Evolutionary conservation across 2,329 filamentous ascomycete species (phyloP).

Genomic region (Hymenoscyphus scutula): DNA sequence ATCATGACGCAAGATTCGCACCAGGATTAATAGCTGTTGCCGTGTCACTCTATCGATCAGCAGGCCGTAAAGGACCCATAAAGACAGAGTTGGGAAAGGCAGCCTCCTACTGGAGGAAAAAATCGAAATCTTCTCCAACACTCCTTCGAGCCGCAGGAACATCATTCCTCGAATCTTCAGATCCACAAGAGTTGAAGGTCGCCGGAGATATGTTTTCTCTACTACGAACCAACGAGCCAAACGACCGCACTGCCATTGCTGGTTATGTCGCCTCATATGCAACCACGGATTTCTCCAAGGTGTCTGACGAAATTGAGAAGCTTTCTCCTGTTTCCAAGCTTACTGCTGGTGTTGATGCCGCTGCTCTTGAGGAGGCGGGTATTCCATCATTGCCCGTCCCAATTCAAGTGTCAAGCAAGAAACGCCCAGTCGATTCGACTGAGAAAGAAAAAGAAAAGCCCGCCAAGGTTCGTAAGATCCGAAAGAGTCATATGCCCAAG

Average conservation of each 20-base stretch:
- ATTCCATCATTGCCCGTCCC: constrained; percentile 51
- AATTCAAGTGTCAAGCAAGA: constrained; percentile 43
- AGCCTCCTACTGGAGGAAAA: constrained; percentile 74
- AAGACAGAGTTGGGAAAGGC: constrained; percentile 75
- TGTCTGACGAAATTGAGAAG: constrained; percentile 52
- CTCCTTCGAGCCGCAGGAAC: constrained; percentile 81
- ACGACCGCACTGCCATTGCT: constrained; percentile 69
- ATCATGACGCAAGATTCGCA: constrained; percentile 72
- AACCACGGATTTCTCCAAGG: constrained; percentile 54
- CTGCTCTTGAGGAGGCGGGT: constrained; percentile 63
- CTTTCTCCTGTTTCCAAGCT: constrained; percentile 64
- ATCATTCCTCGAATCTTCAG: constrained; percentile 74
- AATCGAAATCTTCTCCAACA: constrained; percentile 56
- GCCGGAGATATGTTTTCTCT: constrained; percentile 78
- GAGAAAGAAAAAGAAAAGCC: constrained; percentile 41
- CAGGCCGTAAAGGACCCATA: constrained; percentile 70
- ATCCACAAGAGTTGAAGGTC: constrained; percentile 62
- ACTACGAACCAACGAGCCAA: constrained; percentile 63
- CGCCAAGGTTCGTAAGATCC: constrained; percentile 56
- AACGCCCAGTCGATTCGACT: constrained; percentile 45
- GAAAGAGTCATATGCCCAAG: constrained; percentile 65
- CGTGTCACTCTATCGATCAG: constrained; percentile 73
- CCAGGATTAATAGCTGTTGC: constrained; percentile 81
- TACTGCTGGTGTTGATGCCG: constrained; percentile 57
- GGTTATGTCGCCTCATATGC: constrained; percentile 85